Conservation (phyloP, 352 stramenopile genomes). For the Lagenidium giganteum region DNA sequence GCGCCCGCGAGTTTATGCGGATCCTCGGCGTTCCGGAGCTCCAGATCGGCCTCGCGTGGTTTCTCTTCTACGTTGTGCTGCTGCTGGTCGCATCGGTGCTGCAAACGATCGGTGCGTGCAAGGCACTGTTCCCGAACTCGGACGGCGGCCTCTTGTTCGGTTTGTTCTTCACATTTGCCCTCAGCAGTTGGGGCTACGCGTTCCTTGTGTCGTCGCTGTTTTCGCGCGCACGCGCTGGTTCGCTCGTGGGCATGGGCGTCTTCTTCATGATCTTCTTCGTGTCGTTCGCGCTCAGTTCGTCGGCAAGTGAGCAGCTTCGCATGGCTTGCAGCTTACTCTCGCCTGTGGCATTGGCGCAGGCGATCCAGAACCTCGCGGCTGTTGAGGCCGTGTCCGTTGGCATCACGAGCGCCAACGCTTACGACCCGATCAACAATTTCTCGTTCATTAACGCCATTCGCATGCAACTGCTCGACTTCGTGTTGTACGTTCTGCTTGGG, state of each 20-base stretch:
- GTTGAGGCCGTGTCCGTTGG: conserved; percentile 50
- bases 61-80: conserved; percentile 76
- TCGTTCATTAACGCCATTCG: conserved; percentile 51
- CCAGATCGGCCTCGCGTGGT: conserved; percentile 46
- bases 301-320: conserved; percentile 17
- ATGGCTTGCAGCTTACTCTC: conserved; percentile 45
- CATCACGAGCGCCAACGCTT: conserved; percentile 28
- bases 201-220: conserved; percentile 75
- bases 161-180: conserved; percentile 75
- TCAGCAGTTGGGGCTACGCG: conserved; percentile 72
- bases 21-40: conserved; percentile 87
- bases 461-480: conserved; percentile 87
- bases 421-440: conserved; percentile 38
- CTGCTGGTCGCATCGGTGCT: conserved; percentile 40
- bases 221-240: conserved; percentile 40
- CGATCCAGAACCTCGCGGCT: conserved; percentile 51
- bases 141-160: conserved; percentile 32
- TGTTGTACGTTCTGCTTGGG: conserved; percentile 82
- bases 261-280: conserved; percentile 83
- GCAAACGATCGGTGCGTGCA: conserved; percentile 27
- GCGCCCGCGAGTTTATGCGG: conserved; percentile 86
- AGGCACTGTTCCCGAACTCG: conserved; percentile 46
- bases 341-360: conserved; percentile 69
- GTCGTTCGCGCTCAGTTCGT: conserved; percentile 67
- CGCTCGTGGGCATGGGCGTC: conserved; percentile 63